Evolutionary conservation across 208 protist species (phyloP).

Genomic region (Tritrichomonas musculus): DNA sequence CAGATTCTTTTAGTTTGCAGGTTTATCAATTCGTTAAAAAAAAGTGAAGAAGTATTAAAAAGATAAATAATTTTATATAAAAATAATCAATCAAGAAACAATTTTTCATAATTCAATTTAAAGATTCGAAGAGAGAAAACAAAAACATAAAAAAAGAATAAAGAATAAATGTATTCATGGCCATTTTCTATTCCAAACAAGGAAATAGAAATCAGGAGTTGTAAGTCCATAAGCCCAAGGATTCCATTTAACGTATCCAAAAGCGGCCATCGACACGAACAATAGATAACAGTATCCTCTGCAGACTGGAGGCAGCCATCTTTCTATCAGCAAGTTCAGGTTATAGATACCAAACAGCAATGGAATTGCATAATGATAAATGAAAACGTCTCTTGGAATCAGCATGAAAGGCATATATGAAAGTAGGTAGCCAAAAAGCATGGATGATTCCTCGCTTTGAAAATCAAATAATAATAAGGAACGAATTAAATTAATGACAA

Average conservation of each 20-base stretch:
- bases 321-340: not conserved
- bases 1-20: too few species aligned
- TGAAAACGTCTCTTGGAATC: not conserved
- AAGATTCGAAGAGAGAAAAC: too few species aligned
- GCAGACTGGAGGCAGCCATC: not conserved
- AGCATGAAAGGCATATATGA: not conserved
- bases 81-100: too few species aligned
- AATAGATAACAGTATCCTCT: not conserved
- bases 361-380: constrained; percentile 15
- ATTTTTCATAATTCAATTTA: too few species aligned
- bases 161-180: too few species aligned
- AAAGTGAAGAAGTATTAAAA: too few species aligned
- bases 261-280: not conserved
- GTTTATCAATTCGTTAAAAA: too few species aligned
- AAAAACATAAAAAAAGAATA: too few species aligned
- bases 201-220: not conserved
- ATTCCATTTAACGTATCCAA: not conserved
- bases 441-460: too few species aligned
- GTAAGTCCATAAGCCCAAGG: not conserved
- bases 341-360: not conserved
- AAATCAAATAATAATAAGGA: not conserved
- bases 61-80: too few species aligned
- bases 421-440: not conserved
- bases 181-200: constrained; percentile 9
- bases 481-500: too few species aligned